A percentile compares a stretch with the other conserved stretches of the same genome.
phyloP scores from a whole-genome alignment of 176 grass and related monocot species.

The Cenchrus purpureus region DNA sequence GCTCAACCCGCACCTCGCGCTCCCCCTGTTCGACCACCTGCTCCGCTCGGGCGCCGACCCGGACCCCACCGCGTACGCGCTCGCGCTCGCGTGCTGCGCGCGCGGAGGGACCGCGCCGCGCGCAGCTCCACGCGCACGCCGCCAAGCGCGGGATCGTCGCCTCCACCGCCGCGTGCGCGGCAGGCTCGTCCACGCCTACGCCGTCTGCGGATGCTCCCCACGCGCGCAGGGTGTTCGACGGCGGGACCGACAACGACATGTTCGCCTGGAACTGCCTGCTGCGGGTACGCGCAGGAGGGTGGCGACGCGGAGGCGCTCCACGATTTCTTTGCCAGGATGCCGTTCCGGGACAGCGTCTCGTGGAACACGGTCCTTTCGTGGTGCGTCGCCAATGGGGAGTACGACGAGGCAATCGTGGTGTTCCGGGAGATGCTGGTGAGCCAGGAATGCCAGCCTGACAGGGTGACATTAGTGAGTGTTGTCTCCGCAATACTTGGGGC shows the following conservation, averaged over 20 bases:
- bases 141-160: conserved; percentile 38
- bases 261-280: conserved; percentile 68
- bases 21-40: conserved; percentile 53
- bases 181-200: conserved; percentile 55
- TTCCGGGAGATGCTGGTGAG: conserved; percentile 52
- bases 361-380: conserved; percentile 67
- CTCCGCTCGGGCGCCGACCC: conserved; percentile 53
- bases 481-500: conserved; percentile 61
- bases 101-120: conserved; percentile 19
- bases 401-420: conserved; percentile 46
- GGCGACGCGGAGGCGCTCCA: conserved; percentile 38
- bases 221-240: conserved; percentile 67
- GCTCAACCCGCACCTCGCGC: conserved; percentile 48
- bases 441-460: conserved; percentile 48
- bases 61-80: conserved; percentile 45
- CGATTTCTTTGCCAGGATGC: conserved; percentile 58
- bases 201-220: conserved; percentile 41
- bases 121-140: conserved; percentile 59
- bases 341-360: conserved; percentile 54
- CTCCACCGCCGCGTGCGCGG: conserved; percentile 48
- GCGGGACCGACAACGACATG: conserved; percentile 43
- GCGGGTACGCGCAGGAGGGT: conserved; percentile 45
- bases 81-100: conserved; percentile 60
- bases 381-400: conserved; percentile 47
- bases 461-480: conserved; percentile 61